Conservation (phyloP, 2,329 filamentous ascomycete species). For the Phialophora tarda region DNA sequence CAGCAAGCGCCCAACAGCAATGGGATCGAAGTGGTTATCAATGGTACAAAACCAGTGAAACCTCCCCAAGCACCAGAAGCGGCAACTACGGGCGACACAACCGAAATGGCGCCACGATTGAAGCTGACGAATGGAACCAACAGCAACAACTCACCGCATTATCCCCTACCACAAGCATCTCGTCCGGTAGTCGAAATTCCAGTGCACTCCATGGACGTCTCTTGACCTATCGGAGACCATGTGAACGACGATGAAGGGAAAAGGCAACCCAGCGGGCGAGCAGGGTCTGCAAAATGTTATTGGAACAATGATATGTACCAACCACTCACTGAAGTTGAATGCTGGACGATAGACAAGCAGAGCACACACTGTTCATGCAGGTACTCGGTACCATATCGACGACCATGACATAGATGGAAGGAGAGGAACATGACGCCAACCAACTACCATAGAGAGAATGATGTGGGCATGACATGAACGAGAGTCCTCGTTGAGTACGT, state of each 20-base stretch:
- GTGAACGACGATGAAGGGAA: neutral
- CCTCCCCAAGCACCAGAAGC: neutral
- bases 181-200: slow-evolving; percentile 12
- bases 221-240: slow-evolving; percentile 2
- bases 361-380: neutral
- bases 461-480: neutral
- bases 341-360: neutral
- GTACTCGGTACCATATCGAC: neutral
- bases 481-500: neutral
- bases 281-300: neutral
- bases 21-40: neutral
- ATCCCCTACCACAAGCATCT: slow-evolving; percentile 12
- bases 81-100: slow-evolving; percentile 6
- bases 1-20: slow-evolving; percentile 1
- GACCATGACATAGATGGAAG: neutral
- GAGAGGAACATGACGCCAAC: neutral
- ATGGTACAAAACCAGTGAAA: neutral
- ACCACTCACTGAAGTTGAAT: neutral
- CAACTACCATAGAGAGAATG: neutral
- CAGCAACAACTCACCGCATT: slow-evolving; percentile 3
- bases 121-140: slow-evolving; percentile 17
- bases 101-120: slow-evolving; percentile 4
- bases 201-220: slow-evolving; percentile 30
- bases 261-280: neutral
- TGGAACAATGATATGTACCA: neutral